Conservation (phyloP, 768 basidiomycete genomes). For the Filobasidium wieringae region DNA sequence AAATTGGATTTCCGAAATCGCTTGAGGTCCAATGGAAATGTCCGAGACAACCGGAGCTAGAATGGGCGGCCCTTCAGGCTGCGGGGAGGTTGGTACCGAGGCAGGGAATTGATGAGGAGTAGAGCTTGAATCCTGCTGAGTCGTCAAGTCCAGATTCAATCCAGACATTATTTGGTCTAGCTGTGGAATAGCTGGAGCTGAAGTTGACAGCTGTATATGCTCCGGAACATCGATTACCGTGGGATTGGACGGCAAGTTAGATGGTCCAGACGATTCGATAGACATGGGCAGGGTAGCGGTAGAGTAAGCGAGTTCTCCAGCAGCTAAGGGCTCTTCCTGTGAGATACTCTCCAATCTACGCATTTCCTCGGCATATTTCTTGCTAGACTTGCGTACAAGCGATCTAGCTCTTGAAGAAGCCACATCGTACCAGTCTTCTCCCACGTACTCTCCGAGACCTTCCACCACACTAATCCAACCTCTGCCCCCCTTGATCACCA, state of each 20-base stretch:
- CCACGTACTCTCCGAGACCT: slow-evolving; percentile 33
- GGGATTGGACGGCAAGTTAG: not conserved
- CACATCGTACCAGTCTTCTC: slow-evolving; percentile 11
- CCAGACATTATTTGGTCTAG: not conserved
- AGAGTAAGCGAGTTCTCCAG: too few relatives aligned
- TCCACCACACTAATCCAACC: slow-evolving; percentile 38
- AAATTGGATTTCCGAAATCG: not conserved
- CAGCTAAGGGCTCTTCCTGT: not conserved
- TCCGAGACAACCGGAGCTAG: not conserved
- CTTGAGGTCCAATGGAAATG: not conserved
- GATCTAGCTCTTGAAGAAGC: not conserved
- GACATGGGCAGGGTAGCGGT: too few relatives aligned
- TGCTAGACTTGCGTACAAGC: not conserved
- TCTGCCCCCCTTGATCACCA: slow-evolving; percentile 29
- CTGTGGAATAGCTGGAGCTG: not conserved
- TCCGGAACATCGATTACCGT: not conserved
- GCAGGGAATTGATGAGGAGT: not conserved
- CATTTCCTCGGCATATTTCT: not conserved
- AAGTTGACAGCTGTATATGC: not conserved
- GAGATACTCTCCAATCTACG: not conserved
- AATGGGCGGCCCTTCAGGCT: not conserved
- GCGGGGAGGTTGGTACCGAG: not conserved
- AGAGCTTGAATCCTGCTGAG: not conserved
- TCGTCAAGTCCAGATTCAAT: not conserved
- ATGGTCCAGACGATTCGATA: not conserved